Evolutionary conservation across 1,139 yeast species (phyloP).

Genomic region (Protomyces inouyei): DNA sequence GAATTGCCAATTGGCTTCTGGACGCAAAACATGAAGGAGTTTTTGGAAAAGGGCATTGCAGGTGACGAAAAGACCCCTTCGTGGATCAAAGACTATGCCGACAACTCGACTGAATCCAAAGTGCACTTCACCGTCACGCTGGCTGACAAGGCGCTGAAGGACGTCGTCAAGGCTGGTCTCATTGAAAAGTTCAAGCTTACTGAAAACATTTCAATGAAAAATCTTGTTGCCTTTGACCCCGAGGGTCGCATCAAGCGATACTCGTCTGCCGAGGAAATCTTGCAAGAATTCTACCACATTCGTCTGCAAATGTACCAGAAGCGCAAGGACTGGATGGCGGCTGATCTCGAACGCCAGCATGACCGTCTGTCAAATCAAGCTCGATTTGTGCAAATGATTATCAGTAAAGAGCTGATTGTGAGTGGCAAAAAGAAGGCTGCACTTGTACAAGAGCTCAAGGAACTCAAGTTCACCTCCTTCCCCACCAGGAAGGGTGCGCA

Average conservation of each 20-base stretch:
- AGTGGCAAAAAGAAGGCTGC: constrained; percentile 67
- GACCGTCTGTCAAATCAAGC: constrained; percentile 78
- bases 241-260: constrained; percentile 82
- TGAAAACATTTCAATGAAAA: constrained; percentile 62
- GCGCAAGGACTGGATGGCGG: constrained; percentile 75
- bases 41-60: constrained; percentile 62
- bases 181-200: constrained; percentile 77
- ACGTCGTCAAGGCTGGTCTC: constrained; percentile 66
- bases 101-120: constrained; percentile 78
- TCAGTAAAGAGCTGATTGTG: constrained; percentile 64
- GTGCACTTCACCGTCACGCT: constrained; percentile 65
- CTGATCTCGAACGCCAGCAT: constrained; percentile 65
- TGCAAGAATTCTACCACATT: constrained; percentile 76
- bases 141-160: constrained; percentile 74
- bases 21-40: constrained; percentile 88
- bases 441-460: constrained; percentile 59
- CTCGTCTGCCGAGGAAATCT: constrained; percentile 66
- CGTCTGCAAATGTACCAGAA: constrained; percentile 86
- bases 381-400: constrained; percentile 82
- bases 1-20: constrained; percentile 91
- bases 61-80: constrained; percentile 68
- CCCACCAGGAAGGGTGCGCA: constrained; percentile 39
- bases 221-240: constrained; percentile 97
- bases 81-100: constrained; percentile 94
- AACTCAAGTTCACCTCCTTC: constrained; percentile 68